Percentiles rank a stretch among this genome's conserved stretches.
Evolutionary conservation across 768 basidiomycete species (phyloP).

Genomic region (Terana coerulea): DNA sequence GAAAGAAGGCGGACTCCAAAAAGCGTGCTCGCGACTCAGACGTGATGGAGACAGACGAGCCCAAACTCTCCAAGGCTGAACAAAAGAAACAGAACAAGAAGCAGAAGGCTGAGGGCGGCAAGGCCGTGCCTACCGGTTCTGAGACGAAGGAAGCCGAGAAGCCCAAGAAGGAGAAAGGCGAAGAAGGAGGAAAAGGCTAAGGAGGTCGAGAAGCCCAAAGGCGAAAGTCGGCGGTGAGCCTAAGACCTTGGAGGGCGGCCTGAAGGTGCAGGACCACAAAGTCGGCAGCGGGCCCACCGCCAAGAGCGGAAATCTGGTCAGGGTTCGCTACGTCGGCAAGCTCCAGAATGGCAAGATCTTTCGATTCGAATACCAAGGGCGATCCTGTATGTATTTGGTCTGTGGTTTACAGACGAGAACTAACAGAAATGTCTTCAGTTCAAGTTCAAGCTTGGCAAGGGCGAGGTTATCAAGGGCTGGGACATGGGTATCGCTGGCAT

Average conservation of each 20-base stretch:
- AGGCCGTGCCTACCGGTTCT: conserved; percentile 34
- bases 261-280: conserved; percentile 75
- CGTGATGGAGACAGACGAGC: conserved; percentile 36
- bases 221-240: conserved; percentile 7
- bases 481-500: conserved; percentile 91
- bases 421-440: conserved; percentile 45
- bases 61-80: conserved; percentile 47
- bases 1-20: conserved; percentile 29
- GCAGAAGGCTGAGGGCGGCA: conserved; percentile 59
- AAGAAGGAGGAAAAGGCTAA: conserved; percentile 26
- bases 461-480: conserved; percentile 96
- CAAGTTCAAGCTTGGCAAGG: conserved; percentile 55
- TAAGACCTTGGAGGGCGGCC: conserved; percentile 39
- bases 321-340: conserved; percentile 94
- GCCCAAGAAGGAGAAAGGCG: conserved; percentile 34
- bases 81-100: conserved; percentile 76
- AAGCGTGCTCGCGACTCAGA: conserved; percentile 76
- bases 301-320: conserved; percentile 79
- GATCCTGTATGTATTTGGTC: conserved; percentile 66
- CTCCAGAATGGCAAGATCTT: conserved; percentile 68
- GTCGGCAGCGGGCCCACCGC: conserved; percentile 81
- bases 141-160: conserved; percentile 14
- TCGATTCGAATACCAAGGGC: conserved; percentile 81
- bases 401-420: conserved; percentile 8
- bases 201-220: conserved; percentile 24